Base-by-base conservation (phyloP, 179 eudicot genomes). In the Drosera spatulata region DNA sequence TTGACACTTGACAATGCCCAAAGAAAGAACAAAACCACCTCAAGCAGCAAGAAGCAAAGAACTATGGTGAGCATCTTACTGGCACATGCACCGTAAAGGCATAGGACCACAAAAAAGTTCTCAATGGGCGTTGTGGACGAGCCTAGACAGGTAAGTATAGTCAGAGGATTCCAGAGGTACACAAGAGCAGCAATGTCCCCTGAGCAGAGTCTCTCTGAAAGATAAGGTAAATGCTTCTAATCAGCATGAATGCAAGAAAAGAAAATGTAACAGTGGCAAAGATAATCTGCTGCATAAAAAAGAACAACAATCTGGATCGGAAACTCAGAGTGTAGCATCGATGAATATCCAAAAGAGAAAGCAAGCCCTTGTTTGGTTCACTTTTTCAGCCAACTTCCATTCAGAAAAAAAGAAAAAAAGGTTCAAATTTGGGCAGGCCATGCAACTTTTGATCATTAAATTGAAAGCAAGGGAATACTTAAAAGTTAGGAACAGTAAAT, bases 81-180 rank as follows among this genome's bases (percentile, higher is more conserved):
- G 60, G 73, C 72, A 73, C 96, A 84, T 60, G 96, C 96, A 67
- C 93, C 99, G 78, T 89, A 93, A 45, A 93, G 77, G 41, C 93
- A 76, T 80, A 93, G 57, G 71, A 86, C 58, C 53, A 86, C 75
- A 43, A 89, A 73, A 53, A 93, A 66, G 69, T 86, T 93, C 59
- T 93, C 99, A 52, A 89, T 62, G 39, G 99, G 96, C 11, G 96
- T 77, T 43, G 96, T 86, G 15, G 94, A 81, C 60, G 80, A 82
- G 44, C 99, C 96, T 73, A 89, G 78, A 62, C 95, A 89, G 8
- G 96, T 76, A 51, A 89, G 53, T 48, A 93, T 79, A 53, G 99
- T 86, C 69, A 86, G 82, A 67, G 99, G 99, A 77, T 89, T 93
- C 95, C 96, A 93, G 56, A 93, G 69, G 72, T 86, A 93, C 61